Evolutionary conservation across 2,329 filamentous ascomycete genomes (phyloP).

Genomic region (Pyricularia sp.): DNA sequence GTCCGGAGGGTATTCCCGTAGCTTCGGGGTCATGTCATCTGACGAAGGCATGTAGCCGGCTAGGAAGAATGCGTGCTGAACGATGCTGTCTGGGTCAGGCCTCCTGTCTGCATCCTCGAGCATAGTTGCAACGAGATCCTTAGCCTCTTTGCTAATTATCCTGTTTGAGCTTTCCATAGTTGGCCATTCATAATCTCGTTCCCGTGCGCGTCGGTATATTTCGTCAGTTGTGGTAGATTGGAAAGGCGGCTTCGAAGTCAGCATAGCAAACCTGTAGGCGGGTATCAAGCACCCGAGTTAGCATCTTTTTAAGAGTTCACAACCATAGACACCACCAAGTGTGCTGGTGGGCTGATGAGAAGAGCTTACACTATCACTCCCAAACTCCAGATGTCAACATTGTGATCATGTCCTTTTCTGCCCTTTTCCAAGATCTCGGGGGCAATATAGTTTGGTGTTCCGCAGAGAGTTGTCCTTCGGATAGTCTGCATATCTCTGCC

Average conservation of each 20-base stretch:
- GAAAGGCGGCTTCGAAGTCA: conserved; percentile 91
- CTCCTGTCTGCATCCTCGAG: conserved; percentile 63
- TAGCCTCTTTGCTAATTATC: conserved; percentile 61
- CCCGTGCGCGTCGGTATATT: conserved; percentile 60
- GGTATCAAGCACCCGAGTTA: conserved; percentile 9
- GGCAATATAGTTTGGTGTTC: conserved; percentile 96
- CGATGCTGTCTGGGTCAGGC: conserved; percentile 64
- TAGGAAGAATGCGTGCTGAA: conserved; percentile 68
- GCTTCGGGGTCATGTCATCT: conserved; percentile 43
- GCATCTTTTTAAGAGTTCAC: conserved; percentile 3
- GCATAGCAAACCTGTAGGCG: conserved; percentile 67
- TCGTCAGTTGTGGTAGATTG: conserved; percentile 83
- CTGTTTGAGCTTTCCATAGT: conserved; percentile 42
- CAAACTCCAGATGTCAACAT: conserved; percentile 96
- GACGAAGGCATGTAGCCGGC: conserved; percentile 57
- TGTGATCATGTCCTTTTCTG: conserved; percentile 90
- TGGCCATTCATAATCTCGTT: conserved; percentile 72
- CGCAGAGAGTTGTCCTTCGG: conserved; percentile 84
- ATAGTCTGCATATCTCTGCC: conserved; percentile 77
- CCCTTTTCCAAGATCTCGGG: conserved; percentile 92
- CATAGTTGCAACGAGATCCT: conserved; percentile 65
- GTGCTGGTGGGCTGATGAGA: not conserved
- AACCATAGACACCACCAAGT: not conserved
- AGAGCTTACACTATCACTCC: conserved; percentile 78
- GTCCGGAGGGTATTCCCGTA: conserved; percentile 45